Base-by-base conservation (phyloP, 139 green algal species). In the Dunaliella primolecta region DNA sequence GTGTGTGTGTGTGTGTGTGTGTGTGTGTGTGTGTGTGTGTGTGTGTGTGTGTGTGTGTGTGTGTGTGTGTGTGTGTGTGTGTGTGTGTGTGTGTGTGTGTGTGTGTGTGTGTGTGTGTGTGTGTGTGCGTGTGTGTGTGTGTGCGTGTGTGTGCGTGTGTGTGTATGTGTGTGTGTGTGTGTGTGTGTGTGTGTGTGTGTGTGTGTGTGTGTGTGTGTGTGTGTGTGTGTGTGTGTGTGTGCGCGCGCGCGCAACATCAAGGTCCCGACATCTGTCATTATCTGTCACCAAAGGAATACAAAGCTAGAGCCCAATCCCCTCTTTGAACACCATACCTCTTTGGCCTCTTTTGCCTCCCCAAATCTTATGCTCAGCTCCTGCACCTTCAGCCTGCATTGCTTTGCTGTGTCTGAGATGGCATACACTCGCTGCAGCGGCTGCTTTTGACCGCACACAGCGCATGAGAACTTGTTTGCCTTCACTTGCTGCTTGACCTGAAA, bases 41-140 rank as follows among this genome's bases (percentile, higher is more conserved):
- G 72, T 79, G 72, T 79, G 72, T 79, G 30, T 36, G 30, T 79
- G 72, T 79, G 30, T 79, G 30, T 79, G 72, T 82, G 77, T 21
- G 34, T 21, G 77, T 80, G 75, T 80, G 25, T 80, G 25, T 30
- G 25, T 36, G 75, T 24, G 29, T 36, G n/a, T 24, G 15, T n/a
- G n/a, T n/a, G n/a, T 75, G 25, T 23, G 57, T 75, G 30, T 33
- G 30, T 36, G 72, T 79, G 72, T 34, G 30, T 64, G 46, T 64
- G 46, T 64, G 46, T 64, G 46, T 64, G 46, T 64, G 46, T 64
- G 46, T 64, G 46, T 64, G 46, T 64, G 46, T 64, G 72, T 37
- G 36, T 84, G 29, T 84, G 37, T 84, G 34, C 31, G 36, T 84
- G 29, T 84, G n/a, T 84, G 37, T 75, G 34, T 75, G 29, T 74